Percentiles rank a stretch among this genome's conserved stretches.
Evolutionary conservation across 2,329 filamentous ascomycete species (phyloP).

Genomic region (Colletotrichum sp.): DNA sequence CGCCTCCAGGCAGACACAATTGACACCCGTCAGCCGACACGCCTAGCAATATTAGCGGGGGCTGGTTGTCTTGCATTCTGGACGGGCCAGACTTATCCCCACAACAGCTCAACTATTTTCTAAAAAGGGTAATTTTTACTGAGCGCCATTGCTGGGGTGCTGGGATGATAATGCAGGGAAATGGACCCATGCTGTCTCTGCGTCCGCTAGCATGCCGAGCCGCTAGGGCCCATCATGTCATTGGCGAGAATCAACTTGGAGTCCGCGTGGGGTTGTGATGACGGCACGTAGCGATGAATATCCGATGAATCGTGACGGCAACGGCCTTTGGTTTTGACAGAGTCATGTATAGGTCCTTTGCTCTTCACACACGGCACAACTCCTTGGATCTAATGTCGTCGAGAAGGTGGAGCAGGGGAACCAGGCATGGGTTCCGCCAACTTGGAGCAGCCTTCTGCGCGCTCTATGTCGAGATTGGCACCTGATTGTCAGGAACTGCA

Average conservation of each 20-base stretch:
- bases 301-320: neutral
- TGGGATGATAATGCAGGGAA: conserved; percentile 1
- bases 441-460: neutral
- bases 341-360: neutral
- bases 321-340: neutral
- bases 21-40: neutral
- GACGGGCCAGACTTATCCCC: neutral
- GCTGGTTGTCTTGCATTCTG: neutral
- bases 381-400: neutral
- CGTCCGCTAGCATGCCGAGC: neutral
- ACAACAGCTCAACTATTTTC: conserved; percentile 5
- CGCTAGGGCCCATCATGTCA: neutral
- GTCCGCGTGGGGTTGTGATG: neutral
- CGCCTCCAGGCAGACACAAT: conserved; percentile 12
- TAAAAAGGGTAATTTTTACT: conserved; percentile 12
- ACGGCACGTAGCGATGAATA: neutral
- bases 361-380: neutral
- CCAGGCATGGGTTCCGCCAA: neutral
- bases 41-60: neutral
- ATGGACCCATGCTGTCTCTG: neutral
- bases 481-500: neutral
- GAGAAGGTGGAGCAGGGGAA: neutral
- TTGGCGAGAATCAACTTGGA: neutral
- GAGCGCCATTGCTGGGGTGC: neutral
- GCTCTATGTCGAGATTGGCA: neutral